Conservation (phyloP, 345 rosid genomes). For the Citrus glauca region DNA sequence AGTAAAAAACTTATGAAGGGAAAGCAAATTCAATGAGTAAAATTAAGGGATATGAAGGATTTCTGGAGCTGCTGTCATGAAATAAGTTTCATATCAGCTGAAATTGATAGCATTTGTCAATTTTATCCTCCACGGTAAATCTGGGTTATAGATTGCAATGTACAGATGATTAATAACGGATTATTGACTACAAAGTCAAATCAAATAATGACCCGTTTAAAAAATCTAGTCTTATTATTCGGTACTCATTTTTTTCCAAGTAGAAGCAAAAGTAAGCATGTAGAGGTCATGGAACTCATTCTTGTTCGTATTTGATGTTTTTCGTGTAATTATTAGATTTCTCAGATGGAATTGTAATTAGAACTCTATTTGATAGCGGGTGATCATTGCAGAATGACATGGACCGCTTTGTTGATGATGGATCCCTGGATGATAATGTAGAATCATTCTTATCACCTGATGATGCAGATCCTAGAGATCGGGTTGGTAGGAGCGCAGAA, state of each 20-base stretch:
- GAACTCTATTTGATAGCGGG: conserved; percentile 8
- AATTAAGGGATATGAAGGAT: neutral
- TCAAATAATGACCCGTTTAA: neutral
- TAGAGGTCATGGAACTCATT: conserved; percentile 6
- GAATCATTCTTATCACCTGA: conserved; percentile 53
- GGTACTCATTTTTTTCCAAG: neutral
- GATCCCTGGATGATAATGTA: conserved; percentile 53
- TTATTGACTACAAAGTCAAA: neutral
- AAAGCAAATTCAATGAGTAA: neutral
- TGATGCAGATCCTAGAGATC: conserved; percentile 42
- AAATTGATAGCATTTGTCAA: neutral
- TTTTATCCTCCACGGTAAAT: neutral
- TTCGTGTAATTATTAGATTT: neutral
- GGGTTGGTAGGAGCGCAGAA: conserved; percentile 31
- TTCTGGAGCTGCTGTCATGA: neutral
- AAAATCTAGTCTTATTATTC: neutral
- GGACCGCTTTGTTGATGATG: conserved; percentile 49
- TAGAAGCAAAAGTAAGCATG: neutral
- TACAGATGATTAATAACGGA: neutral
- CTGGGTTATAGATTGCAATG: neutral
- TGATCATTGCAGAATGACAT: conserved; percentile 47
- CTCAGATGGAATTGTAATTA: neutral
- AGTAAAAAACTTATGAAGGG: neutral
- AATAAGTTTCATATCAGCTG: neutral
- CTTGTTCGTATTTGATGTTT: neutral